Percentiles rank a stretch among this genome's conserved stretches.
phyloP scores from a whole-genome alignment of 2,329 filamentous ascomycete genomes.

The Trichoderma pleuroti region DNA sequence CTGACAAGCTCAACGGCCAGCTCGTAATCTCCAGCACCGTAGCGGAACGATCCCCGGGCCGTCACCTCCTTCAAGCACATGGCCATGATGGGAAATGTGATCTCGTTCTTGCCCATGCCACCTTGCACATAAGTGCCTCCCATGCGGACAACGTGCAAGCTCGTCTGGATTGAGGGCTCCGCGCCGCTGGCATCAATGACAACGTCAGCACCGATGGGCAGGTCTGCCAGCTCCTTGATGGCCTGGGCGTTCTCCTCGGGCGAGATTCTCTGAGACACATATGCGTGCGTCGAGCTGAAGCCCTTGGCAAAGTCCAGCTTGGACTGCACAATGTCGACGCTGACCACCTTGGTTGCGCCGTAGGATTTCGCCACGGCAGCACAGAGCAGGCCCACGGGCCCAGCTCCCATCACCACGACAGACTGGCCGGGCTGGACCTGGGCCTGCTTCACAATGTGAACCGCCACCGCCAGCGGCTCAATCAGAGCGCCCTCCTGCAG shows the following conservation, averaged over 20 bases:
- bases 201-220: conserved; percentile 67
- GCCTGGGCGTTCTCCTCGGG: conserved; percentile 71
- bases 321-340: conserved; percentile 78
- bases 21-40: conserved; percentile 82
- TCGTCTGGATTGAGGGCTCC: conserved; percentile 72
- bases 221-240: conserved; percentile 59
- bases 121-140: conserved; percentile 80
- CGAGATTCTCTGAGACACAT: conserved; percentile 58
- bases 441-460: conserved; percentile 78
- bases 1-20: conserved; percentile 75
- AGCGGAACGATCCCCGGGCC: conserved; percentile 83
- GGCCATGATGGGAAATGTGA: conserved; percentile 88
- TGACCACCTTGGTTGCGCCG: conserved; percentile 81
- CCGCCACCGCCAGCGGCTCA: conserved; percentile 82
- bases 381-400: conserved; percentile 83
- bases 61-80: conserved; percentile 87
- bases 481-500: conserved; percentile 86
- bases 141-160: conserved; percentile 64
- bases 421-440: conserved; percentile 67
- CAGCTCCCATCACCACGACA: conserved; percentile 82
- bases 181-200: conserved; percentile 80
- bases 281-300: conserved; percentile 70
- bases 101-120: conserved; percentile 85
- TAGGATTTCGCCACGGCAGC: conserved; percentile 80
- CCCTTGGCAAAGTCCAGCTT: conserved; percentile 74